Conservation (phyloP, 805 yeast species). For the Lipomyces sp. region DNA sequence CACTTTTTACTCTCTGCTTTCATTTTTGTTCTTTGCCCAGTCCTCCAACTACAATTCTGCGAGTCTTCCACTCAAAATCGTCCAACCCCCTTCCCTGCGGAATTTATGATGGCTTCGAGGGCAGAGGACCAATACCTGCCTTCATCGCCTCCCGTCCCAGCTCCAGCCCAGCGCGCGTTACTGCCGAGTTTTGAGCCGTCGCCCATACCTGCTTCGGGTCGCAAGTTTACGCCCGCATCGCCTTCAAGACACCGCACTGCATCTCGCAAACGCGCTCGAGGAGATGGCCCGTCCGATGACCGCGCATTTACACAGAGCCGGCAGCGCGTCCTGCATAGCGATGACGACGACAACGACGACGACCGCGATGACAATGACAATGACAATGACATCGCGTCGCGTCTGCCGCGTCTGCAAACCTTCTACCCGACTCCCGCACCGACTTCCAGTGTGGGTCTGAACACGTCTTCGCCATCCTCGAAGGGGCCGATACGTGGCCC, state of each 20-base stretch:
- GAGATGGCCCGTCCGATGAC: conserved; percentile 4
- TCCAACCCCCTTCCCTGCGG: neutral
- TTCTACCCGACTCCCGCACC: conserved; percentile 44
- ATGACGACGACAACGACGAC: conserved; percentile 5
- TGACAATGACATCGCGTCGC: conserved; percentile 13
- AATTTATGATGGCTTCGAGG: neutral
- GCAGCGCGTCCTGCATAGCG: conserved; percentile 6
- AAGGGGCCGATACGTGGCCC: conserved; percentile 13
- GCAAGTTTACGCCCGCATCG: conserved; percentile 3
- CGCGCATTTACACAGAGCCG: conserved; percentile 12
- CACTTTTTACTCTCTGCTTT: neutral
- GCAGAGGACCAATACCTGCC: conserved; percentile 55
- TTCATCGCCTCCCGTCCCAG: conserved; percentile 51
- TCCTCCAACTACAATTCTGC: neutral
- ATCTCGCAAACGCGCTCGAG: conserved; percentile 30
- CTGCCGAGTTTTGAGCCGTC: conserved; percentile 35
- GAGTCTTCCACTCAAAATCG: neutral
- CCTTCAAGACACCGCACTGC: conserved; percentile 11
- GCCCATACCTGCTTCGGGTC: neutral
- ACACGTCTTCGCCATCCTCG: conserved; percentile 25
- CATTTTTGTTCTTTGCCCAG: neutral
- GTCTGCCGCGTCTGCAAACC: conserved; percentile 42
- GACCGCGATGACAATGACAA: neutral
- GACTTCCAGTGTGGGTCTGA: conserved; percentile 36
- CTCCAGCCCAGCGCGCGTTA: conserved; percentile 25